Evolutionary conservation across 805 yeast species (phyloP).

Genomic region (Teunomyces stri): DNA sequence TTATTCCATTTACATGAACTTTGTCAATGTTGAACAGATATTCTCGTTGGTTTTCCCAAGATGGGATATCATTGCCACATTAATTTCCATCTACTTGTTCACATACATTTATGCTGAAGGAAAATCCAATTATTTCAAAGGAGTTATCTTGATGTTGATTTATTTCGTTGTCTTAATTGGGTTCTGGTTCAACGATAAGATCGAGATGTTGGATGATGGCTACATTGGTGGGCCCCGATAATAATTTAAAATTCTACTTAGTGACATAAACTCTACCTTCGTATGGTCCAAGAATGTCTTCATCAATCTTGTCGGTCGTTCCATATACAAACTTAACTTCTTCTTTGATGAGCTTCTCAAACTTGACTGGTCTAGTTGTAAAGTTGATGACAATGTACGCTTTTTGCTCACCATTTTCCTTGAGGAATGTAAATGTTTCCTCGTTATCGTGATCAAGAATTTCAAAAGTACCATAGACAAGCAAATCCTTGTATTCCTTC

Average conservation of each 20-base stretch:
- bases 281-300: slow-evolving; percentile 10
- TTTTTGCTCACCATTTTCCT: slow-evolving; percentile 26
- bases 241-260: neutral
- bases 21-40: slow-evolving; percentile 43
- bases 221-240: slow-evolving; percentile 9
- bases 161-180: slow-evolving; percentile 77
- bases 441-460: slow-evolving; percentile 43
- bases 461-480: slow-evolving; percentile 47
- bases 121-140: slow-evolving; percentile 93
- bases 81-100: slow-evolving; percentile 83
- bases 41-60: slow-evolving; percentile 88
- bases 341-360: slow-evolving; percentile 9
- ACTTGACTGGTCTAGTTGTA: slow-evolving; percentile 13
- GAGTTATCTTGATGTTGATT: slow-evolving; percentile 77
- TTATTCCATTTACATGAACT: slow-evolving; percentile 55
- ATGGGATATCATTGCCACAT: slow-evolving; percentile 89
- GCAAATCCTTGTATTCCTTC: slow-evolving; percentile 43
- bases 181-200: slow-evolving; percentile 60
- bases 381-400: slow-evolving; percentile 25
- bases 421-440: slow-evolving; percentile 40
- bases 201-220: slow-evolving; percentile 30
- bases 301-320: slow-evolving; percentile 7
- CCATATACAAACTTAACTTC: slow-evolving; percentile 9
- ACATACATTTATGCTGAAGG: slow-evolving; percentile 96
- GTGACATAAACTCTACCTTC: slow-evolving; percentile 12